Conservation (phyloP, 163 green algal genomes). For the Trebouxiophyceae sp. region DNA sequence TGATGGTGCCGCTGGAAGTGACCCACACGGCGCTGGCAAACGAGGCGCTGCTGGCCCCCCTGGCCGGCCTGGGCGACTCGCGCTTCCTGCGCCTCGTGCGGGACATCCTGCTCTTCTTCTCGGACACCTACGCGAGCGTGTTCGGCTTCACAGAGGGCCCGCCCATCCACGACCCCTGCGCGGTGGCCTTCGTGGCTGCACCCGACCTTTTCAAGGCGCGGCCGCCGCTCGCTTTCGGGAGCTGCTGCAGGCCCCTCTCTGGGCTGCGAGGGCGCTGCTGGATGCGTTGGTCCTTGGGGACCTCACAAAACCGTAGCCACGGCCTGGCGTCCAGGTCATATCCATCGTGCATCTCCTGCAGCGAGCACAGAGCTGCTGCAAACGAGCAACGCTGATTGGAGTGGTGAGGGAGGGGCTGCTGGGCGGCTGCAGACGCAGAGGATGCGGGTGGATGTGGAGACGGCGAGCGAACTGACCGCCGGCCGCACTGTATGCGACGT, state of each 20-base stretch:
- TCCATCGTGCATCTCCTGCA: not conserved
- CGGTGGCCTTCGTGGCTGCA: conserved; percentile 75
- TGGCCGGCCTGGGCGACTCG: conserved; percentile 3
- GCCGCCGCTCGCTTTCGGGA: not conserved
- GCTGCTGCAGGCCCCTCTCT: not conserved
- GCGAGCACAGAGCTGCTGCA: not conserved
- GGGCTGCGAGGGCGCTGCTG: conserved; percentile 2
- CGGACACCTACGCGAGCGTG: conserved; percentile 64
- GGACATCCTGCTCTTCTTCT: conserved; percentile 85
- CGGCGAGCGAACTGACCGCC: conserved; percentile 39
- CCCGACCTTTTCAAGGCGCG: conserved; percentile 71
- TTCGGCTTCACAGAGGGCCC: conserved; percentile 80
- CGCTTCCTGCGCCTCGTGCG: conserved; percentile 49
- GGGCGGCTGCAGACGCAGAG: conserved; percentile 33
- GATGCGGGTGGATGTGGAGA: conserved; percentile 77
- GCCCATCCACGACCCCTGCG: conserved; percentile 90
- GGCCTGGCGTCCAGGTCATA: not conserved
- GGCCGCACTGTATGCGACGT: conserved; percentile 84
- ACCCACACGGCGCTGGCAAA: conserved; percentile 86
- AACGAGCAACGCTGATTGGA: not conserved
- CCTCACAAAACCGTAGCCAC: not conserved
- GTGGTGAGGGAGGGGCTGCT: no score
- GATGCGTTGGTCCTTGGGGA: not conserved
- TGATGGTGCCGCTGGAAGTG: conserved; percentile 91
- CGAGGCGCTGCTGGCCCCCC: conserved; percentile 33